These are phyloP conservation scores for Fistulinella cinereoalba DNA, from an alignment of 1,284 basidiomycete genomes.

Conservation along the genomic window DNA sequence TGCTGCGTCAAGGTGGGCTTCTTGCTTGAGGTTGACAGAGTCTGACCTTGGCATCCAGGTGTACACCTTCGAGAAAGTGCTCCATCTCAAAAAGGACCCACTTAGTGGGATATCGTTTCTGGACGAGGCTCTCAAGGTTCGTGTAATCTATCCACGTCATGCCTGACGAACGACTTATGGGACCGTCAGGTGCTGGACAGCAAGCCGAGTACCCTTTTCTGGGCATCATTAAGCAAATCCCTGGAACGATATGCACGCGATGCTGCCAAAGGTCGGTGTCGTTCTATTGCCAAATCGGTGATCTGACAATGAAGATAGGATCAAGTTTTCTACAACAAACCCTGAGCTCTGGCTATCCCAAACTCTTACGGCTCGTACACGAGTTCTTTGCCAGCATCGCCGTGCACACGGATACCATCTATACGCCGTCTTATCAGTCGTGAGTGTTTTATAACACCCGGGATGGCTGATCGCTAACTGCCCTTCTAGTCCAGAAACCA, in stretches of 20 bases:
- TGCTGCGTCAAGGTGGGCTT: conserved; percentile 80
- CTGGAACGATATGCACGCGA: conserved; percentile 81
- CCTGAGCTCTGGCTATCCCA: conserved; percentile 81
- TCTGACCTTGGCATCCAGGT: conserved; percentile 49
- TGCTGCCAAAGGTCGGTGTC: conserved; percentile 60
- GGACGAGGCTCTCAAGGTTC: conserved; percentile 87
- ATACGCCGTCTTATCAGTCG: conserved; percentile 83
- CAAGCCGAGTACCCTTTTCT: conserved; percentile 88
- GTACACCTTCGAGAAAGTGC: conserved; percentile 91
- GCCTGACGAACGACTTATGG: conserved; percentile 4
- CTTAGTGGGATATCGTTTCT: conserved; percentile 78
- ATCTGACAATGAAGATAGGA: conserved; percentile 38
- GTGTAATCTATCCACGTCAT: conserved; percentile 1
- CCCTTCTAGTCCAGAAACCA: conserved; percentile 88
- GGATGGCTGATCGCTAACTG: conserved; percentile 41
- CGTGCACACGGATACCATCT: conserved; percentile 91
- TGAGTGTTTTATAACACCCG: conserved; percentile 29
- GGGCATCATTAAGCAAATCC: conserved; percentile 78
- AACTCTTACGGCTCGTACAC: conserved; percentile 85
- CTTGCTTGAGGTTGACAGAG: too few relatives aligned
- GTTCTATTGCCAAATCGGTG: background rate
- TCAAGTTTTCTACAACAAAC: conserved; percentile 87
- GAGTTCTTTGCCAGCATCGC: conserved; percentile 95
- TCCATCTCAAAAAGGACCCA: conserved; percentile 83
- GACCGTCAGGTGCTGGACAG: conserved; percentile 70